Percentiles rank a stretch among this genome's conserved stretches.
Conservation (phyloP, 441 rosid genomes). For the Jatropha multifida region DNA sequence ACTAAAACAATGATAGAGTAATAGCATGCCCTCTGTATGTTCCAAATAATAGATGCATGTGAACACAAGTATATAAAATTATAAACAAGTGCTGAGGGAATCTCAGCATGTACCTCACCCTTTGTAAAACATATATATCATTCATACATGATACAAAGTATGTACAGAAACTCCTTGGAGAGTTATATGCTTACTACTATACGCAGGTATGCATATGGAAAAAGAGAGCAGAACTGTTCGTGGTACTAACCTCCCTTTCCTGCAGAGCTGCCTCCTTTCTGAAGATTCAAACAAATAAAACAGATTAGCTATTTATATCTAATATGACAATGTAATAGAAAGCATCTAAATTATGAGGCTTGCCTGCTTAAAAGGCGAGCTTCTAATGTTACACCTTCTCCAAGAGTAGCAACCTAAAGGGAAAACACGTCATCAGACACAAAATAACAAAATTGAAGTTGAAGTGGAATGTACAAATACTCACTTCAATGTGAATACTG, state of each 20-base stretch:
- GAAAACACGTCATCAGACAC: conserved; percentile 17
- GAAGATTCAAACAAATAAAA: conserved; percentile 28
- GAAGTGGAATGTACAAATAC: not conserved
- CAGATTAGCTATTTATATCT: conserved; percentile 21
- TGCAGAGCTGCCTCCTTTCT: conserved; percentile 92
- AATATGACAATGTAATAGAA: conserved; percentile 6
- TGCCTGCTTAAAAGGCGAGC: conserved; percentile 83
- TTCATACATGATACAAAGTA: not conserved
- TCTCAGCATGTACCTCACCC: too few species aligned
- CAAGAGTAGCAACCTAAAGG: conserved; percentile 64
- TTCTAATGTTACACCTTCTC: conserved; percentile 80
- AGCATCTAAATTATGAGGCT: conserved; percentile 28
- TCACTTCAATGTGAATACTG: not conserved
- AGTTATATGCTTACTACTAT: not conserved
- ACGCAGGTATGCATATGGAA: not conserved
- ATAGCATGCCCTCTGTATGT: not conserved
- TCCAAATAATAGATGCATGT: not conserved
- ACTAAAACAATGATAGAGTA: not conserved
- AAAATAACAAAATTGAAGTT: not conserved
- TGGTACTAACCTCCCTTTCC: conserved; percentile 73
- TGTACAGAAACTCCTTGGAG: not conserved
- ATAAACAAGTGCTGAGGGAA: not conserved
- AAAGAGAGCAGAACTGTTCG: conserved; percentile 6
- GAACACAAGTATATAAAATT: not conserved
- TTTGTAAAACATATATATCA: not conserved